These are phyloP conservation scores for Diaporthe ilicicola DNA, from an alignment of 2,329 filamentous ascomycete genomes.

Conservation along the genomic window DNA sequence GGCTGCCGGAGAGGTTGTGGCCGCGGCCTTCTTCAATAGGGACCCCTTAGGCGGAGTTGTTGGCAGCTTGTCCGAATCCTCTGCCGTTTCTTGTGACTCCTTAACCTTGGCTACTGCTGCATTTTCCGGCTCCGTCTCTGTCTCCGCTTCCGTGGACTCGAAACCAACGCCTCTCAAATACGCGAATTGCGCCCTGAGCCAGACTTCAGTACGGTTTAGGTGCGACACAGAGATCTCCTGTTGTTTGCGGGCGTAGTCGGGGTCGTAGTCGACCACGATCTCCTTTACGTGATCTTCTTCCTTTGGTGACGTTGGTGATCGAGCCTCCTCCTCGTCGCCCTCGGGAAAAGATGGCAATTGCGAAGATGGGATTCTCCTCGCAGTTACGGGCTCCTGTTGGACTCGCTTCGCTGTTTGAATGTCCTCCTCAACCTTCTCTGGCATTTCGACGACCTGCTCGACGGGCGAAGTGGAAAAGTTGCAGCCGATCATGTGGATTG, in stretches of 20 bases:
- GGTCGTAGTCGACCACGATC: conserved; percentile 76
- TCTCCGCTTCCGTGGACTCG: conserved; percentile 40
- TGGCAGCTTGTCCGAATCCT: conserved; percentile 43
- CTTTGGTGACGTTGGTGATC: conserved; percentile 51
- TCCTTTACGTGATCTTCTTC: conserved; percentile 69
- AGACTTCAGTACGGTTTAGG: conserved; percentile 84
- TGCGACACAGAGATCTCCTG: conserved; percentile 76
- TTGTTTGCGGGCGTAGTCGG: conserved; percentile 78
- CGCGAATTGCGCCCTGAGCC: conserved; percentile 83
- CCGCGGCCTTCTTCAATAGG: conserved; percentile 7
- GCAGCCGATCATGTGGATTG: conserved; percentile 45
- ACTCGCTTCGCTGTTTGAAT: conserved; percentile 67
- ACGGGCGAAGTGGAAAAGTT: conserved; percentile 57
- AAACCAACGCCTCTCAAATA: conserved; percentile 76
- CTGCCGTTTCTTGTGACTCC: conserved; percentile 27
- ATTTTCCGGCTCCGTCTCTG: conserved; percentile 48
- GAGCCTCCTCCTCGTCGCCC: conserved; percentile 40
- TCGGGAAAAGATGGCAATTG: conserved; percentile 41
- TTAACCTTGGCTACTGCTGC: conserved; percentile 26
- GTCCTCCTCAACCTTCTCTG: conserved; percentile 63
- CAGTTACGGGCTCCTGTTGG: conserved; percentile 48
- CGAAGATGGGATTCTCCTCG: conserved; percentile 37
- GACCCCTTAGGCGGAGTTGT: conserved; percentile 36
- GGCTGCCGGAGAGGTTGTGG: conserved; percentile 39
- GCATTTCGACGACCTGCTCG: conserved; percentile 74